These are phyloP conservation scores for Tephrocybe sp. DNA, from an alignment of 768 basidiomycete genomes.

Conservation along the genomic window DNA sequence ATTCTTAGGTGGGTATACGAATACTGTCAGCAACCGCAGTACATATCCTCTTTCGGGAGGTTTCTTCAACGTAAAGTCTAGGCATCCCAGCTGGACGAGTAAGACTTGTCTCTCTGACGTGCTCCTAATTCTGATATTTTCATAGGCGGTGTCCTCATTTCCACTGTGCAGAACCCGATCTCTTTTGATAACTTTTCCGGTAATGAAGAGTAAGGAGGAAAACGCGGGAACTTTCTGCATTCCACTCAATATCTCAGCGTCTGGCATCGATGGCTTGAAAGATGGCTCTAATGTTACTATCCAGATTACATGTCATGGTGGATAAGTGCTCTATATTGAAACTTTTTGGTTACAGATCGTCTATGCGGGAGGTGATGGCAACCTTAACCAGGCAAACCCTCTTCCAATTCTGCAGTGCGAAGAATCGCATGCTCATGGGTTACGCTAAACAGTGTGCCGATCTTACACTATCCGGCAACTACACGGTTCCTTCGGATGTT, in stretches of 20 bases:
- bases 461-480: constrained; percentile 58
- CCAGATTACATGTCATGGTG: constrained; percentile 32
- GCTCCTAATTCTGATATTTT: not conserved
- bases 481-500: constrained; percentile 42
- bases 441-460: constrained; percentile 69
- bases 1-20: constrained; percentile 56
- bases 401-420: too few species aligned
- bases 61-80: constrained; percentile 56
- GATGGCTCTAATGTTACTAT: constrained; percentile 75
- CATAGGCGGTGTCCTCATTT: constrained; percentile 57
- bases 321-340: not conserved
- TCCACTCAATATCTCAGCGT: constrained; percentile 54
- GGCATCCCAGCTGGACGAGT: constrained; percentile 60
- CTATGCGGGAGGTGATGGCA: constrained; percentile 66
- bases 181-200: constrained; percentile 61
- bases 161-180: constrained; percentile 59
- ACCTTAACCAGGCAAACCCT: constrained; percentile 59
- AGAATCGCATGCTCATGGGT: too few species aligned
- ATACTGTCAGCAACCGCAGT: constrained; percentile 54
- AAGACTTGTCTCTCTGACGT: constrained; percentile 6
- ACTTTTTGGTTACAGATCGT: constrained; percentile 61
- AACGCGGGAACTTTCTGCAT: constrained; percentile 65
- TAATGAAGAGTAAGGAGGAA: constrained; percentile 31
- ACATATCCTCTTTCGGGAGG: constrained; percentile 67
- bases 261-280: constrained; percentile 42